Percentiles rank a stretch among this genome's conserved stretches.
Evolutionary conservation across 106 monocot genomes (phyloP).

Genomic region (Amphibolis antarctica): DNA sequence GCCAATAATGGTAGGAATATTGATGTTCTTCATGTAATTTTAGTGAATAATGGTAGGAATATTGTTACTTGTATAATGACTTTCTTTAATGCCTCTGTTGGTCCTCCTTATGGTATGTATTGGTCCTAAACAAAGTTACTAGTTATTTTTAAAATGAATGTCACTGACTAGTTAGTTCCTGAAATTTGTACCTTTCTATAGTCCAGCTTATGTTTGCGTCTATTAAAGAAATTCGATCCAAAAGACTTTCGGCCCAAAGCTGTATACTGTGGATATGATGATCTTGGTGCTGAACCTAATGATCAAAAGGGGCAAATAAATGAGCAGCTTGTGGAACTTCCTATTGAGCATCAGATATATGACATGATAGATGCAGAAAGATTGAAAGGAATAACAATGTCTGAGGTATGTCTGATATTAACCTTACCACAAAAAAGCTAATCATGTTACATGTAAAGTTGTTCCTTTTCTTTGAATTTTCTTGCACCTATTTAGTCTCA

Average conservation of each 20-base stretch:
- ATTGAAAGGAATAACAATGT: slow-evolving; percentile 67
- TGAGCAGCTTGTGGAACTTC: slow-evolving; percentile 82
- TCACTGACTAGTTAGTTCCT: not conserved
- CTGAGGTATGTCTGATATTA: slow-evolving; percentile 75
- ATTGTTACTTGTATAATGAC: not conserved
- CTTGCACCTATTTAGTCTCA: too few relatives aligned
- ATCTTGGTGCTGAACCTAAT: slow-evolving; percentile 13
- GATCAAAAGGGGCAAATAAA: slow-evolving; percentile 54
- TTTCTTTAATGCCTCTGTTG: not conserved
- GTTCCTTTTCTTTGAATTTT: too few relatives aligned
- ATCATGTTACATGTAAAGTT: too few relatives aligned
- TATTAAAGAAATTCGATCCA: slow-evolving; percentile 60
- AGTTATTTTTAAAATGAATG: too few relatives aligned
- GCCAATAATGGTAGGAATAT: too few relatives aligned
- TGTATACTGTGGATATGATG: slow-evolving; percentile 24
- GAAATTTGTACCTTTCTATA: slow-evolving; percentile 5
- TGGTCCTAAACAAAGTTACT: not conserved
- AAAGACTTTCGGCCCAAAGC: slow-evolving; percentile 63
- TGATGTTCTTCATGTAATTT: too few relatives aligned
- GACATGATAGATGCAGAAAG: slow-evolving; percentile 84
- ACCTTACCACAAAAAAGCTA: too few relatives aligned
- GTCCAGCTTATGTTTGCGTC: slow-evolving; percentile 57
- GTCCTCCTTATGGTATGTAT: not conserved
- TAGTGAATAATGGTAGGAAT: too few relatives aligned
- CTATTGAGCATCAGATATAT: slow-evolving; percentile 73